Base-by-base conservation (phyloP, 108 stramenopile species). In the Cyclotella kingstonii region DNA sequence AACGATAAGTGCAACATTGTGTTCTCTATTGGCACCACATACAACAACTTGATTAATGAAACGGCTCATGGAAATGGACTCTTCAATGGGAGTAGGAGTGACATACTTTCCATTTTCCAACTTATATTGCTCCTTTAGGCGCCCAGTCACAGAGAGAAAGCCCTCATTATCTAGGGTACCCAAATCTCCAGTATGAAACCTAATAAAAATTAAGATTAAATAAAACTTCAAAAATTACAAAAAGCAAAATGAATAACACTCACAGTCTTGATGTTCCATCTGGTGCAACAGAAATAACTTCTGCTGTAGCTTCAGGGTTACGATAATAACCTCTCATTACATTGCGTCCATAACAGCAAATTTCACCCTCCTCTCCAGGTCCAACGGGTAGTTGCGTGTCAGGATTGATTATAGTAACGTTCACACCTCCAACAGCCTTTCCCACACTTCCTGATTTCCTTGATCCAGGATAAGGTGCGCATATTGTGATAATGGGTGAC, bases 91-190 rank as follows among this genome's bases (percentile, higher is more conserved):
- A 0, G 93, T 92, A 7, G 97, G 96, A 11, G 84, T 84, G 14
- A 98, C 95, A 57, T 97, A 98, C 64, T 98, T 97, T 30, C 97
- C 97, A 80, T 98, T 98, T 53, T 96, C 96, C 47, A 98, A 86
- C 73, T 98, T 98, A 82, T 93, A 98, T 74, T 94, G 95, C 66
- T 94, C 95, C 70, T 92, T 95, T 51, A 91, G 60, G 44, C 90
- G 76, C 17, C 91, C 90, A 19, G 94, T 92, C 0, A 95, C 85
- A 28, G 54, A 54, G 4, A 95, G 35, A 60, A 76, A 92, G 14
- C 90, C 89, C 70, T 85, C 76, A 41, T 66, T 70, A 45, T 81
- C 84, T 49, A 89, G 55, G 47, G 48, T 61, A 10, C 91, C 95
- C 33, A 93, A 54, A 58, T 95, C 95, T 18, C 95, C 95, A 34